Base-by-base conservation (phyloP, 1,284 basidiomycete species). In the Somion occarium region DNA sequence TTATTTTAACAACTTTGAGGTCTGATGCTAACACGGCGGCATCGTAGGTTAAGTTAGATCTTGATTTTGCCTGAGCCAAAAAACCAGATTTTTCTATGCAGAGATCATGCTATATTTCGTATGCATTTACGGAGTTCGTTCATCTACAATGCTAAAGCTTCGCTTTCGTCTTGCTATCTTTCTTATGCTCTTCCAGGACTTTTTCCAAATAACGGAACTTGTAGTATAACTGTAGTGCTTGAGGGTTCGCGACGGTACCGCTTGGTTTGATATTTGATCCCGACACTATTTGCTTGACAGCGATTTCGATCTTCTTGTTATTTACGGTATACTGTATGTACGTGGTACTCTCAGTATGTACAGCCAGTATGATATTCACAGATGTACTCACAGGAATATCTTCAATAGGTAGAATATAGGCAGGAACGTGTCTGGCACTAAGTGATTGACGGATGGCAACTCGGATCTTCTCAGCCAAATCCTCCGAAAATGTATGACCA, bases 371-470 rank as follows among this genome's bases (percentile, higher is more conserved):
- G n/a, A n/a, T n/a, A n/a, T n/a, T n/a, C n/a, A n/a, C n/a, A n/a
- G n/a, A n/a, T 39, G 15, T 9, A 71, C 81, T 37, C 47, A 86
- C 84, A 38, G 85, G 84, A 51, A 87, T 85, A 50, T 83, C 82
- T 22, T 73, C 65, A 27, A 82, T 70, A 54, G 79, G 76, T 48
- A 84, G 83, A 39, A 88, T 76, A 54, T 76, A 76, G 5, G 76
- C 69, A 1, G 89, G 90, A 20, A 91, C 88, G 61, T 92, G 89
- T 48, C 88, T 74, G 11, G 82, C 75, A 59, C 88, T 91, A 48
- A 91, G 72, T 13, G 78, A 75, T n/a, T 71, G 70, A 50, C 82
- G 70, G 53, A 93, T 90, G 12, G 81, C 73, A 0, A 66, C 64
- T 58, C 79, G 78, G 53, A 91, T 80, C 41, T 73, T 61, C 49